Conservation (phyloP, 345 rosid genomes). For the Cardiospermum halicacabum region DNA sequence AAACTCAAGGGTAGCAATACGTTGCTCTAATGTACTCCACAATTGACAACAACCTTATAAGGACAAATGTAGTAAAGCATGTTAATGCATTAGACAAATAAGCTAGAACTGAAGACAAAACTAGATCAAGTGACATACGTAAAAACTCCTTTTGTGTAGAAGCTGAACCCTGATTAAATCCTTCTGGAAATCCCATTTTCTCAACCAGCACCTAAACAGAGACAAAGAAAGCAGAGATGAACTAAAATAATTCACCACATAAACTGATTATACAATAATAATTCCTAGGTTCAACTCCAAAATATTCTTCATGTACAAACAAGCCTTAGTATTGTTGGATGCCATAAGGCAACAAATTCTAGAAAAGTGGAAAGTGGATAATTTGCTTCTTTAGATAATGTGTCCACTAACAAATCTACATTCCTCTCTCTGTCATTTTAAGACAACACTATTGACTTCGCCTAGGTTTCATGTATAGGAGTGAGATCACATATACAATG, state of each 20-base stretch:
- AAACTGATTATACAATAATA: neutral
- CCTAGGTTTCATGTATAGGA: neutral
- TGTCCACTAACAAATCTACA: neutral
- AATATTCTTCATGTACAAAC: conserved; percentile 6
- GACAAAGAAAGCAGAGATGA: neutral
- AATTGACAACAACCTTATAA: conserved; percentile 56
- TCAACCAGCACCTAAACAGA: conserved; percentile 80
- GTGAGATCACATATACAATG: neutral
- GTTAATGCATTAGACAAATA: neutral
- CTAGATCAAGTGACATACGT: conserved; percentile 35
- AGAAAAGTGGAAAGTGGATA: neutral
- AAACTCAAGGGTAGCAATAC: conserved; percentile 94
- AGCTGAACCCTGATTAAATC: conserved; percentile 31
- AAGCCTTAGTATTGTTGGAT: neutral
- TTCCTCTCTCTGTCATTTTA: neutral
- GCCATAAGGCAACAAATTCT: neutral
- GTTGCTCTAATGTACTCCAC: conserved; percentile 67
- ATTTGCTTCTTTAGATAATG: neutral
- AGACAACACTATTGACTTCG: neutral
- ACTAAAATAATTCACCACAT: conserved; percentile 1
- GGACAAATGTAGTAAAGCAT: neutral
- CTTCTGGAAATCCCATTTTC: conserved; percentile 87
- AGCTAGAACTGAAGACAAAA: neutral
- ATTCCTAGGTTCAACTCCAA: neutral
- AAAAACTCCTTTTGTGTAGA: conserved; percentile 34